phyloP scores from a whole-genome alignment of 2,329 filamentous ascomycete genomes.

The Sphaerulina populicola region DNA sequence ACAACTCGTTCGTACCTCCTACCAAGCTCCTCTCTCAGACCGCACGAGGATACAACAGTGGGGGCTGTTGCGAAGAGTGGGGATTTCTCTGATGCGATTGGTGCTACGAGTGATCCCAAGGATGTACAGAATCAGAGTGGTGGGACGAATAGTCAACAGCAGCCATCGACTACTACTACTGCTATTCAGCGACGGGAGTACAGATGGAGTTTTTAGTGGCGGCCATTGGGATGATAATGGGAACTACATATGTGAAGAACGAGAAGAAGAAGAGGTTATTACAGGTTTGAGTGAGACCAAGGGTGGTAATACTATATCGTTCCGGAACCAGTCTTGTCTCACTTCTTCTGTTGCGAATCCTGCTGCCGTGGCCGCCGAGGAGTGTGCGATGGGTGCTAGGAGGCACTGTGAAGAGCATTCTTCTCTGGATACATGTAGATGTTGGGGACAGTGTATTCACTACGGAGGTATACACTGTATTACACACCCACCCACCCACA shows the following conservation, averaged over 20 bases:
- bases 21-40: neutral
- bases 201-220: neutral
- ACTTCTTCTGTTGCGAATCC: too few relatives aligned
- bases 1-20: conserved; percentile 2
- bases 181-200: neutral
- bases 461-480: too few relatives aligned
- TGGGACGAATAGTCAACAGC: neutral
- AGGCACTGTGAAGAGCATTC: too few relatives aligned
- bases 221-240: neutral
- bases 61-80: conserved; percentile 3
- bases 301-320: too few relatives aligned
- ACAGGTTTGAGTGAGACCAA: too few relatives aligned
- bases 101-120: conserved; percentile 31
- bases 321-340: too few relatives aligned
- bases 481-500: too few relatives aligned
- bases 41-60: conserved; percentile 38
- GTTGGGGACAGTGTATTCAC: too few relatives aligned
- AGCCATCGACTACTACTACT: neutral
- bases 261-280: neutral
- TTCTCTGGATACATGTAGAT: too few relatives aligned
- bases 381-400: too few relatives aligned
- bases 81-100: conserved; percentile 33
- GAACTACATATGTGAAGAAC: neutral
- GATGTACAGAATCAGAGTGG: neutral
- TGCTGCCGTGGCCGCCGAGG: too few relatives aligned